These are phyloP conservation scores for Seiridium unicorne DNA, from an alignment of 2,329 filamentous ascomycete species.

Conservation along the genomic window DNA sequence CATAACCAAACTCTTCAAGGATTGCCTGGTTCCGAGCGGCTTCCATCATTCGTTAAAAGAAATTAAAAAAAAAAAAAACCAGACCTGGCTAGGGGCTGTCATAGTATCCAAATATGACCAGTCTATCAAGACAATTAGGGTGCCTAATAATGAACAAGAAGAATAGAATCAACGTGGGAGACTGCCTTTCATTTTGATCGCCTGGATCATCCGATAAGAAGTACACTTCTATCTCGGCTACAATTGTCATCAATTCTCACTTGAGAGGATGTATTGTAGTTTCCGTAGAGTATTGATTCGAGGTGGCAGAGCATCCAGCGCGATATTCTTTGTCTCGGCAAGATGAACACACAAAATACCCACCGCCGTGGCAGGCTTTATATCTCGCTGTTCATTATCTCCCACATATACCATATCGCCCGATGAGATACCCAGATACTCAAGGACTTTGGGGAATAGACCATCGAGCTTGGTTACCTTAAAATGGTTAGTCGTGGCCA, in stretches of 20 bases:
- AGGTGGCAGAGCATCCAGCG: slow-evolving; percentile 9
- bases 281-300: slow-evolving; percentile 14
- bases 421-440: slow-evolving; percentile 20
- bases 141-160: too few species aligned
- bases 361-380: slow-evolving; percentile 22
- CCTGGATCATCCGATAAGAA: too few species aligned
- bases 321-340: slow-evolving; percentile 13
- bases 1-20: too few species aligned
- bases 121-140: too few species aligned
- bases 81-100: too few species aligned
- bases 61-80: too few species aligned
- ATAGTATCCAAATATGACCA: too few species aligned
- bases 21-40: too few species aligned
- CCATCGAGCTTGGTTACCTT: slow-evolving; percentile 23
- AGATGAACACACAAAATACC: slow-evolving; percentile 28
- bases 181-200: too few species aligned
- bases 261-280: slow-evolving; percentile 13
- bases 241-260: not conserved
- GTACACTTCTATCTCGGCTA: too few species aligned
- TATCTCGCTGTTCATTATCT: slow-evolving; percentile 26
- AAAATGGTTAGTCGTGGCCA: slow-evolving; percentile 30
- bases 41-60: too few species aligned
- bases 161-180: too few species aligned
- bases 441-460: slow-evolving; percentile 24
- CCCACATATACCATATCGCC: slow-evolving; percentile 27